A percentile compares a stretch with the other conserved stretches of the same genome.
phyloP scores from a whole-genome alignment of 805 yeast genomes.

The Starmera pachycereana region DNA sequence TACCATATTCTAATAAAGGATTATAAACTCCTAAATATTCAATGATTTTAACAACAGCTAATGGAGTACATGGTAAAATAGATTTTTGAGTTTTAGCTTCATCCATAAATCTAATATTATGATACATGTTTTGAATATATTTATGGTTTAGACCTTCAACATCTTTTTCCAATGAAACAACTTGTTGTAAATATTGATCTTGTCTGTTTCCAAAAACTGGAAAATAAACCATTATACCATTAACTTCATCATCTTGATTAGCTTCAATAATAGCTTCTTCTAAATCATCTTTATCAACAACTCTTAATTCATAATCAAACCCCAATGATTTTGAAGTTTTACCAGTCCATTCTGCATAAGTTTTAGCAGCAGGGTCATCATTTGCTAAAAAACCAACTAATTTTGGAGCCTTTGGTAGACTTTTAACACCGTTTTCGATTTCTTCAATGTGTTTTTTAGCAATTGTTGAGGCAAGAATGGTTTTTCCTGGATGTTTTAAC shows the following conservation, averaged over 20 bases:
- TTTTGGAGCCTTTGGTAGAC: conserved; percentile 50
- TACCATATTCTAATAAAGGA: conserved; percentile 72
- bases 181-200: conserved; percentile 92
- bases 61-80: conserved; percentile 92
- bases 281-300: conserved; percentile 64
- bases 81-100: conserved; percentile 58
- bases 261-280: conserved; percentile 81
- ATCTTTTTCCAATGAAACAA: conserved; percentile 83
- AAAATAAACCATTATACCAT: conserved; percentile 95
- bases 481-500: conserved; percentile 46
- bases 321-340: conserved; percentile 84
- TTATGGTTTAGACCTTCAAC: conserved; percentile 92
- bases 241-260: conserved; percentile 61
- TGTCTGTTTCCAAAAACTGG: conserved; percentile 95
- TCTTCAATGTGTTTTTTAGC: conserved; percentile 78
- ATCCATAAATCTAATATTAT: conserved; percentile 80
- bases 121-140: conserved; percentile 91
- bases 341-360: conserved; percentile 94
- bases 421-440: conserved; percentile 44
- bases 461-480: conserved; percentile 78
- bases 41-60: conserved; percentile 87
- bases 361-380: conserved; percentile 86
- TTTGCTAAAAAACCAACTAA: conserved; percentile 91
- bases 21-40: conserved; percentile 89
- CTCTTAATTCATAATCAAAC: conserved; percentile 69